Base-by-base conservation (phyloP, 768 basidiomycete genomes). In the Coprinellus aureogranulatus region DNA sequence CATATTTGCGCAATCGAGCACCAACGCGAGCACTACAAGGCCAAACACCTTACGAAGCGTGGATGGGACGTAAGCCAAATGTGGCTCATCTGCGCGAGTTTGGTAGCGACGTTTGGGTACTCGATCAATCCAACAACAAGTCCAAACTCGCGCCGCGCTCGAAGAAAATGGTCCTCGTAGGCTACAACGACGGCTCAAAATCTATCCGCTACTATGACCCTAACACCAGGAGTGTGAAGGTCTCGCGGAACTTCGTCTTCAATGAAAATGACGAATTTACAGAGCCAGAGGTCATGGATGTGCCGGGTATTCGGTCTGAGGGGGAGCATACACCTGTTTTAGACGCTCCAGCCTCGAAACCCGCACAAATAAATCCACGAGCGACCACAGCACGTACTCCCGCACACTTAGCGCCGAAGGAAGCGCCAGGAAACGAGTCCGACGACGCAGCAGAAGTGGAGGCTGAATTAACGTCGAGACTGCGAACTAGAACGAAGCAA, bases 1-100 rank as follows among this genome's bases (percentile, higher is more conserved):
- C 69, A 0, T 78, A 71, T 62, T 30, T 77, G 2, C 59, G 67
- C 50, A 79, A 79, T 59, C 39, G 69, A 4, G 51, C 23, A 9
- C 39, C 23, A 3, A 41, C 39, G 12, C 12, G 56, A 22, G 45
- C 63, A 14, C 46, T 69, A 14, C 23, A 61, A 6, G 64, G 60
- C 6, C 61, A 55, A 45, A 72, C 67, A 26, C 68, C 68, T 3
- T 65, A 61, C 47, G 66, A 71, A 51, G 55, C 48, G 11, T 64
- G 61, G 54, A 11, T 44, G 23, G 47, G 58, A 1, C 14, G 45
- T 14, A 64, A 61, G 54, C 67, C 68, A 1, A 50, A 64, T 44
- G 62, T 70, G 11, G 47, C 59, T 1, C 64, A 67, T 47, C 49
- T 71, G 0, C 51, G 61, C 18, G 64, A 66, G 47, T 67, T 71